Conservation (phyloP, 2,329 filamentous ascomycete species). For the Leptosphaerulina australis region DNA sequence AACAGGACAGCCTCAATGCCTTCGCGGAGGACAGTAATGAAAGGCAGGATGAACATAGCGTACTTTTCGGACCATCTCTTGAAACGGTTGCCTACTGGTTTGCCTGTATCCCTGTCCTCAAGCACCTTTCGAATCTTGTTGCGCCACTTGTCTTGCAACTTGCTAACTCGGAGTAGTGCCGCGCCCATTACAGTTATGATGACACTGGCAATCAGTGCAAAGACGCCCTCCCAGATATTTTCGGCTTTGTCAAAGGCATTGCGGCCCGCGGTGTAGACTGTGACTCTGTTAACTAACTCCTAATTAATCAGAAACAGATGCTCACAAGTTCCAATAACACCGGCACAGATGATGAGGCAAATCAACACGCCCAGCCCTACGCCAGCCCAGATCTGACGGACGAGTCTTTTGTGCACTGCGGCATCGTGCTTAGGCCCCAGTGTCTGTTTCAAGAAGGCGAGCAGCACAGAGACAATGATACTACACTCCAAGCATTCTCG, state of each 20-base stretch:
- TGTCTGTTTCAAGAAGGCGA: conserved; percentile 84
- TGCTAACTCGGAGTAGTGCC: conserved; percentile 78
- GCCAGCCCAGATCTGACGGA: conserved; percentile 73
- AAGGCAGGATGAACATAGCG: conserved; percentile 83
- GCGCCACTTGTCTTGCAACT: conserved; percentile 87
- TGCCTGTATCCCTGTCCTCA: conserved; percentile 57
- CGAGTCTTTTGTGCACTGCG: conserved; percentile 68
- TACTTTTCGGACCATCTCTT: conserved; percentile 76
- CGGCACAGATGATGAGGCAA: conserved; percentile 67
- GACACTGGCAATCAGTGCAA: conserved; percentile 73
- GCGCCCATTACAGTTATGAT: conserved; percentile 85
- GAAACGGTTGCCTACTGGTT: conserved; percentile 54
- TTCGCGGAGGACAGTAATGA: conserved; percentile 85
- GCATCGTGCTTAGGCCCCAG: conserved; percentile 69
- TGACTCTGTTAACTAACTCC: not conserved
- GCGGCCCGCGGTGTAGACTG: conserved; percentile 69
- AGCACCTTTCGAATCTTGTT: conserved; percentile 76
- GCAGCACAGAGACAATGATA: conserved; percentile 85
- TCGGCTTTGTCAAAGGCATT: conserved; percentile 72
- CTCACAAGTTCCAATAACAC: conserved; percentile 68
- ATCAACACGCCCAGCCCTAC: conserved; percentile 66
- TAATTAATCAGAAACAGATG: not conserved
- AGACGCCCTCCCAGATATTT: conserved; percentile 80
- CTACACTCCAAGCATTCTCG: conserved; percentile 82
- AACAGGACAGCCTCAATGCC: conserved; percentile 88